Percentiles rank a stretch among this genome's conserved stretches.
Conservation (phyloP, 352 stramenopile species). For the Globisporangium acanthophoron region DNA sequence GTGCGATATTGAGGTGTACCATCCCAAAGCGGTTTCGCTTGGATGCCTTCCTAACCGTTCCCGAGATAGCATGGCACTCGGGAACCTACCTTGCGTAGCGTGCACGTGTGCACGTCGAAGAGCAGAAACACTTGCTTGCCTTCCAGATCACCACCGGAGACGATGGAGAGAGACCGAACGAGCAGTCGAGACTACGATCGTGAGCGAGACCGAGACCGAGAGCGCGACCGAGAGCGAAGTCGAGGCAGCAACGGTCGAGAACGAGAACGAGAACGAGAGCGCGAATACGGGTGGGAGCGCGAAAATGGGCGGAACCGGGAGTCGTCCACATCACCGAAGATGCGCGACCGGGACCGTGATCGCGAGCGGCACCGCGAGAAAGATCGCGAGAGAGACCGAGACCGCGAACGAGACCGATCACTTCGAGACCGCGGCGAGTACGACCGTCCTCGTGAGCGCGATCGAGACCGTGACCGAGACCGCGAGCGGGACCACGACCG, state of each 20-base stretch:
- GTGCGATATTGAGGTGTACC: too few species aligned
- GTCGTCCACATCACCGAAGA: conserved; percentile 9
- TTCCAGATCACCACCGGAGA: too few species aligned
- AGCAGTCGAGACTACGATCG: conserved; percentile 19
- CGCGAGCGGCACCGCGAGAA: conserved; percentile 15
- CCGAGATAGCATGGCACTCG: too few species aligned
- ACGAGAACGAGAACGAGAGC: conserved; percentile 2
- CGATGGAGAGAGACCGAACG: conserved; percentile 23
- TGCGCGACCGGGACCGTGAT: conserved; percentile 24
- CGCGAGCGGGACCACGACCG: conserved; percentile 23
- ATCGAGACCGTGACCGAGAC: conserved; percentile 29
- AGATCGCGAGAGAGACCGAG: conserved; percentile 27
- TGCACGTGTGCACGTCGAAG: too few species aligned
- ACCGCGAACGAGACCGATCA: conserved; percentile 30
- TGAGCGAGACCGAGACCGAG: conserved; percentile 11
- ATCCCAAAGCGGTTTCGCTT: too few species aligned
- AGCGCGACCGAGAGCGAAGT: conserved; percentile 2
- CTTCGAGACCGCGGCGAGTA: conserved; percentile 22
- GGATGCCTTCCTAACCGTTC: too few species aligned
- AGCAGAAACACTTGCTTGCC: too few species aligned
- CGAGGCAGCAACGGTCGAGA: conserved; percentile 1
- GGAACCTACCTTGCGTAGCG: too few species aligned
- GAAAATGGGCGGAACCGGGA: conserved; percentile 27
- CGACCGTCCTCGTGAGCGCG: conserved; percentile 22
- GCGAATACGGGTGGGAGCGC: conserved; percentile 7